Percentiles rank a stretch among this genome's conserved stretches.
These are phyloP conservation scores for Plasmodium malariae DNA, from an alignment of 169 alveolate genomes.

Conservation along the genomic window DNA sequence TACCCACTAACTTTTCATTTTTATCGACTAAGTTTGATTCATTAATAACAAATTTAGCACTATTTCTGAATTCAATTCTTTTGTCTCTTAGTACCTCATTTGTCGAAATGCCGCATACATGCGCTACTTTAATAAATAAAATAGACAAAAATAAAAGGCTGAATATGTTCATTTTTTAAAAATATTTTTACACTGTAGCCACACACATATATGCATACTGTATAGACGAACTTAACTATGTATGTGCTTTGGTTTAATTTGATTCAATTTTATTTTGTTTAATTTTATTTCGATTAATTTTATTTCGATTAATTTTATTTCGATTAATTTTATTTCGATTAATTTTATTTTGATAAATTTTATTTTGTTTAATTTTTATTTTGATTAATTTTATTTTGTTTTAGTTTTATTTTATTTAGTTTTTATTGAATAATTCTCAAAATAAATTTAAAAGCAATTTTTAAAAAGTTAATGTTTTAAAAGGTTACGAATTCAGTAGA, in stretches of 20 bases:
- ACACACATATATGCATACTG: too few relatives aligned
- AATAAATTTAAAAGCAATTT: neutral
- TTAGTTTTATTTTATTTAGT: neutral
- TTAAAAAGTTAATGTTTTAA: slow-evolving; percentile 20
- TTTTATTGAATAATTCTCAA: slow-evolving; percentile 14
- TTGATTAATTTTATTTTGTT: too few relatives aligned
- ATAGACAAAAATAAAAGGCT: slow-evolving; percentile 33
- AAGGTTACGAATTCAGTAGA: neutral
- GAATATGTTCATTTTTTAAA: slow-evolving; percentile 51
- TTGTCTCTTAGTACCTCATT: slow-evolving; percentile 42
- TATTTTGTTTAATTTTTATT: neutral
- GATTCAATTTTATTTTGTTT: too few relatives aligned
- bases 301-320: too few relatives aligned
- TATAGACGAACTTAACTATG: too few relatives aligned
- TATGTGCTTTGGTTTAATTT: too few relatives aligned
- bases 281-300: too few relatives aligned
- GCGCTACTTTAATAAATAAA: slow-evolving; percentile 11
- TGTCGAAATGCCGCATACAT: slow-evolving; percentile 14
- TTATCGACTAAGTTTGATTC: slow-evolving; percentile 62
- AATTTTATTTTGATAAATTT: too few relatives aligned
- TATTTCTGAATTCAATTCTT: slow-evolving; percentile 36
- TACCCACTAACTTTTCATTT: slow-evolving; percentile 46
- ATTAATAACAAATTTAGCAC: slow-evolving; percentile 35
- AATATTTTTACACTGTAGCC: neutral
- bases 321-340: too few relatives aligned